Percentiles rank a stretch among this genome's conserved stretches.
Conservation (phyloP, 345 rosid genomes). For the Brassica incana region DNA sequence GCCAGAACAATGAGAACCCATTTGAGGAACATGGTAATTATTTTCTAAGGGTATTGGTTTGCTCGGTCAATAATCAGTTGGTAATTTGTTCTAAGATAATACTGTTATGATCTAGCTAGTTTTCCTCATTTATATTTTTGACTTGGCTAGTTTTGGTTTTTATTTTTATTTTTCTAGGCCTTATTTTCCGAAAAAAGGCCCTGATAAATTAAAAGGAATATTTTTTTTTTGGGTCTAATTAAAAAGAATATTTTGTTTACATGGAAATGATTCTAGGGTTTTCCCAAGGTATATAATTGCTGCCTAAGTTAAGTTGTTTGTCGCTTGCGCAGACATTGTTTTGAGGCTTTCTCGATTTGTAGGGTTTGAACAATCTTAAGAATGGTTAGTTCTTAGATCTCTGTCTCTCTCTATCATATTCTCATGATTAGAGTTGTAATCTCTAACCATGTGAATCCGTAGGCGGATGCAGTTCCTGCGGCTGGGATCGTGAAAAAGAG, state of each 20-base stretch:
- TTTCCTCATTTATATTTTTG: not conserved
- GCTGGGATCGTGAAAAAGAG: slow-evolving; percentile 61
- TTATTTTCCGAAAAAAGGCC: not conserved
- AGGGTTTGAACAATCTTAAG: not conserved
- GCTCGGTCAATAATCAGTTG: not conserved
- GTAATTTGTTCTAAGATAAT: not conserved
- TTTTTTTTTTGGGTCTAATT: not conserved
- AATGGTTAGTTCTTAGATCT: slow-evolving; percentile 1
- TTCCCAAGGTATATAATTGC: slow-evolving; percentile 12
- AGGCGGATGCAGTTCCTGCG: slow-evolving; percentile 54
- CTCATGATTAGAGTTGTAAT: not conserved
- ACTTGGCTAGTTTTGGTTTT: not conserved
- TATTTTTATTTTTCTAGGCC: not conserved
- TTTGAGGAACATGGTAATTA: not conserved
- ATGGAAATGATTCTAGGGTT: slow-evolving; percentile 15
- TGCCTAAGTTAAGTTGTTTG: slow-evolving; percentile 12
- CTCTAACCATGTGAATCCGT: not conserved
- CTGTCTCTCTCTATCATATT: not conserved
- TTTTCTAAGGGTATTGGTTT: slow-evolving; percentile 26
- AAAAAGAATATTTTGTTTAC: not conserved
- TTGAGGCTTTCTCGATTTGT: not conserved
- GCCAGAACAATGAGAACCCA: slow-evolving; percentile 20
- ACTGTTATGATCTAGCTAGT: not conserved
- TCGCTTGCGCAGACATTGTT: slow-evolving; percentile 14
- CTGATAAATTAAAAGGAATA: not conserved